phyloP scores from a whole-genome alignment of 2,329 filamentous ascomycete species.

The Cordyceps cateniannulata region DNA sequence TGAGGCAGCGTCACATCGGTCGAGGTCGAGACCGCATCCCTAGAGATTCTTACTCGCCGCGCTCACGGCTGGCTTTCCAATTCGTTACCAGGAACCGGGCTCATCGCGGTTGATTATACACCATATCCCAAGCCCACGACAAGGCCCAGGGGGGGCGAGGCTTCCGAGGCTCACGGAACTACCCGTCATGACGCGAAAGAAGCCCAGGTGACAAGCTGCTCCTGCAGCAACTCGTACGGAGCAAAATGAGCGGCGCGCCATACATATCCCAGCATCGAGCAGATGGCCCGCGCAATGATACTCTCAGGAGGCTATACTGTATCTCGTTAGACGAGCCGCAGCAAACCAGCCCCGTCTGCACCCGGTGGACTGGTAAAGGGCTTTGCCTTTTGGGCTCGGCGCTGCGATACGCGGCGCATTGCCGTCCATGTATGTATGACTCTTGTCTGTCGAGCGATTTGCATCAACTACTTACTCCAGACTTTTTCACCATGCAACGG shows the following conservation, averaged over 20 bases:
- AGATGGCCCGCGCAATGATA: not conserved
- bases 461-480: not conserved
- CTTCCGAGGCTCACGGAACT: slow-evolving; percentile 3
- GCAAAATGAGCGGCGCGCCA: not conserved
- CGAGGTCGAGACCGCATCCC: not conserved
- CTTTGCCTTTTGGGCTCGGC: too few relatives aligned
- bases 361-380: slow-evolving; percentile 8
- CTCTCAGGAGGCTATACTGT: not conserved
- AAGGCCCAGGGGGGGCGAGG: not conserved
- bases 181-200: not conserved
- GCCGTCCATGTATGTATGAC: too few relatives aligned
- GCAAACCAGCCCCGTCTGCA: not conserved
- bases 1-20: not conserved
- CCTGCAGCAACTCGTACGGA: not conserved
- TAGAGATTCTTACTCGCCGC: not conserved
- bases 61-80: not conserved
- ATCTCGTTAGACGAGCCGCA: not conserved
- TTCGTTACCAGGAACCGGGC: not conserved
- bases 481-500: too few relatives aligned
- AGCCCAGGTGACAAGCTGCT: not conserved
- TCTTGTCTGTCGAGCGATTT: not conserved
- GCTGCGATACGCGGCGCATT: too few relatives aligned
- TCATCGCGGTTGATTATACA: not conserved
- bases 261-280: not conserved
- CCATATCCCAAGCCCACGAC: not conserved